Evolutionary conservation across 2,329 filamentous ascomycete species (phyloP).

Genomic region (Ramularia collo-cygni): DNA sequence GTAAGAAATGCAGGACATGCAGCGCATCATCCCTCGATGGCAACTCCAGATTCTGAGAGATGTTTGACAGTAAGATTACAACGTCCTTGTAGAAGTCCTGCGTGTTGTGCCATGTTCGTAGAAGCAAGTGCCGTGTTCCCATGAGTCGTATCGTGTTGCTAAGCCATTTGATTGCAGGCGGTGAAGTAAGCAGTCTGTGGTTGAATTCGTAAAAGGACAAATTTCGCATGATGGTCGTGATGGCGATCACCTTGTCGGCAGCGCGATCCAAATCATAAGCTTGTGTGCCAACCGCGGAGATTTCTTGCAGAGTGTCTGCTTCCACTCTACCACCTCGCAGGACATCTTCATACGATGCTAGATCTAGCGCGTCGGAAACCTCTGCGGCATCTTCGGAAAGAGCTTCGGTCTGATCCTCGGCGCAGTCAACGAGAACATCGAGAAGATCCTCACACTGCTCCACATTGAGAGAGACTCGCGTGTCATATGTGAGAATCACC

Average conservation of each 20-base stretch:
- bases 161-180: slow-evolving; percentile 73
- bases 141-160: slow-evolving; percentile 78
- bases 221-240: slow-evolving; percentile 88
- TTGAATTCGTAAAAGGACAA: slow-evolving; percentile 81
- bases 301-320: slow-evolving; percentile 62
- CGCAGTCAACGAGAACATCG: slow-evolving; percentile 82
- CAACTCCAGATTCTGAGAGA: slow-evolving; percentile 69
- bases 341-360: slow-evolving; percentile 83
- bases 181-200: slow-evolving; percentile 65
- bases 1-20: slow-evolving; percentile 77
- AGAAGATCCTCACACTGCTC: slow-evolving; percentile 78
- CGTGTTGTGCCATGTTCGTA: slow-evolving; percentile 75
- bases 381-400: slow-evolving; percentile 80
- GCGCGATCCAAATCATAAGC: slow-evolving; percentile 80
- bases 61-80: slow-evolving; percentile 80
- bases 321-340: slow-evolving; percentile 71
- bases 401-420: slow-evolving; percentile 77
- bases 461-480: slow-evolving; percentile 58
- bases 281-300: slow-evolving; percentile 64
- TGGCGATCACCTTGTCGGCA: slow-evolving; percentile 79
- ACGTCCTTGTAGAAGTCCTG: slow-evolving; percentile 97
- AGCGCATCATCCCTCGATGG: slow-evolving; percentile 81
- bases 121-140: slow-evolving; percentile 79
- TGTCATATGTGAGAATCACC: slow-evolving; percentile 61
- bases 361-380: slow-evolving; percentile 76